Base-by-base conservation (phyloP, 1,284 basidiomycete species). In the Ceratobasidium sp. region DNA sequence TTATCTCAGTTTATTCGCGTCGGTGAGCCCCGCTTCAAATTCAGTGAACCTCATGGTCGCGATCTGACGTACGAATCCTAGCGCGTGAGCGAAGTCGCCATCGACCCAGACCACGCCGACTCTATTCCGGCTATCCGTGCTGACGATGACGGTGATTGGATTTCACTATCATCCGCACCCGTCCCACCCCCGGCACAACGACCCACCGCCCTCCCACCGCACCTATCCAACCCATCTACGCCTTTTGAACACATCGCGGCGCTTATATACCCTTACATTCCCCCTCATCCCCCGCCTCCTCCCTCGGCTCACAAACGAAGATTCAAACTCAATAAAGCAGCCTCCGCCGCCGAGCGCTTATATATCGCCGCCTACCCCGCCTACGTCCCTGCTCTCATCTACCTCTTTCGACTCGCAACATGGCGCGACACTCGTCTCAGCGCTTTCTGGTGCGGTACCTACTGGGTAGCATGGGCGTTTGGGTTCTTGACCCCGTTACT, bases 401-500 rank as follows among this genome's bases (percentile, higher is more conserved):
- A 83, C 33, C 75, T 89, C 33, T 77, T 81, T 24, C 79, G 79
- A 0, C 80, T 92, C 15, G 89, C 90, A 0, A 85, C 84, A 22
- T 92, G 90, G 90, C 80, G 86, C 75, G 82, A 90, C 76, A 80
- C 80, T 63, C 80, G 78, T 41, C 84, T 77, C 44, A 91, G 90
- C 76, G 78, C 84, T 3, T 73, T 81, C 7, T 86, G 85, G 74
- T 92, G 90, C 76, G 71, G 80, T 36, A 90, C 91, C 1, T 92
- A 87, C 76, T 92, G 91, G 91, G 79, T 85, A 29, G 79, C 91
- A 22, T 92, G 91, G 91, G 87, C 87, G 79, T 79, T 87, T 69
- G 85, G 90, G 77, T 78, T 90, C 19, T 82, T 92, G 5, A 81
- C 88, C 15, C 86, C 90, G 19, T 84, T 85, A 4, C 78, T 90